phyloP scores from a whole-genome alignment of 306 rosid genomes.

The Lablab purpureus region DNA sequence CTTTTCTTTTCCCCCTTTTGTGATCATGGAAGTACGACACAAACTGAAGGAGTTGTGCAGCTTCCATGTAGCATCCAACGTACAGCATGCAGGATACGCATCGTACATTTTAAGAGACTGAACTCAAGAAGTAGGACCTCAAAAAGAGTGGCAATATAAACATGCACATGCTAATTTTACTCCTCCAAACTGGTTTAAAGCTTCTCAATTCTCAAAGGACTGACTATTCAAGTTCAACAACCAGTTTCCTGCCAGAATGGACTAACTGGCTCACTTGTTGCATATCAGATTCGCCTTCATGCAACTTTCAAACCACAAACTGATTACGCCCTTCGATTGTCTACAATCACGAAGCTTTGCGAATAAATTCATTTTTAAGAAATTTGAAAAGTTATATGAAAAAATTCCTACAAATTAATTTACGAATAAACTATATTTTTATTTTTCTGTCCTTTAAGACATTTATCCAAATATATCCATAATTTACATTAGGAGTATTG shows the following conservation, averaged over 20 bases:
- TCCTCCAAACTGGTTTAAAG: background rate
- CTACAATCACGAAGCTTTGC: background rate
- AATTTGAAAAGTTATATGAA: too few species aligned
- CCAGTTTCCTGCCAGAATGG: background rate
- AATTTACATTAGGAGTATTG: too few species aligned
- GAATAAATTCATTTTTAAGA: too few species aligned
- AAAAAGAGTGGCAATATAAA: background rate
- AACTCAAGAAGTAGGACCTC: background rate
- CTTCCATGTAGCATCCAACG: background rate
- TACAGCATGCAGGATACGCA: background rate
- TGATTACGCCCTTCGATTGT: background rate
- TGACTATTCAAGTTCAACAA: background rate
- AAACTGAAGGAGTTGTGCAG: background rate
- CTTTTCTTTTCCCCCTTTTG: background rate
- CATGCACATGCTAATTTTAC: background rate
- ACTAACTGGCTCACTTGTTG: background rate
- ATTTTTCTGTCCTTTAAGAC: too few species aligned
- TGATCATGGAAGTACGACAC: background rate
- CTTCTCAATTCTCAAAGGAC: background rate
- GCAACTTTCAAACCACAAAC: background rate
- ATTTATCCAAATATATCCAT: too few species aligned
- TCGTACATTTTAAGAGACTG: background rate
- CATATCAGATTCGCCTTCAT: background rate
- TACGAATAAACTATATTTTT: too few species aligned
- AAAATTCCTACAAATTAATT: too few species aligned